Conservation (phyloP, 331 rosid species). For the Erythrophleum ivorense region DNA sequence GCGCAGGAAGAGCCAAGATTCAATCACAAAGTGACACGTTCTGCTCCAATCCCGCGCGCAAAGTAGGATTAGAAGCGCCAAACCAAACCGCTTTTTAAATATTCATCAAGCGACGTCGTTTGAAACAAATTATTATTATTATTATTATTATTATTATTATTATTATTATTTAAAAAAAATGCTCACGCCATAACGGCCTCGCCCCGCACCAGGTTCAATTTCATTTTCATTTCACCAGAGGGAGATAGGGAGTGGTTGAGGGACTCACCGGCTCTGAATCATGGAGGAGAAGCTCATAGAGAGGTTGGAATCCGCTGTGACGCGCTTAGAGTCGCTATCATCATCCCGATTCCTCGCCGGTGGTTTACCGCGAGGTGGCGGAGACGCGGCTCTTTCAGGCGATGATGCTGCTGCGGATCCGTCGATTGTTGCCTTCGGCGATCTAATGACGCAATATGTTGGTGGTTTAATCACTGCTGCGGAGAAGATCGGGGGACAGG, state of each 20-base stretch:
- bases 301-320: conserved; percentile 87
- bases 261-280: background rate
- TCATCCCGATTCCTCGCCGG: conserved; percentile 43
- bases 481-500: conserved; percentile 84
- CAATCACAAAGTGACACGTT: conserved; percentile 50
- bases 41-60: conserved; percentile 31
- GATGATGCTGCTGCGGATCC: conserved; percentile 57
- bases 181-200: conserved; percentile 38
- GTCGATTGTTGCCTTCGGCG: conserved; percentile 70
- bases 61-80: conserved; percentile 41
- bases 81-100: conserved; percentile 28
- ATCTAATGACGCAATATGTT: conserved; percentile 59
- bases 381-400: conserved; percentile 21
- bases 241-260: conserved; percentile 9
- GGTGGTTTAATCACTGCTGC: conserved; percentile 64
- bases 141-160: background rate
- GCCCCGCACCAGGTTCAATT: conserved; percentile 41
- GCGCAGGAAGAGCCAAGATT: conserved; percentile 35
- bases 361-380: conserved; percentile 32
- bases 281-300: conserved; percentile 83
- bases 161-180: background rate
- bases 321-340: conserved; percentile 72
- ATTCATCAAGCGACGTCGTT: conserved; percentile 25
- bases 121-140: background rate
- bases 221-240: conserved; percentile 19